These are phyloP conservation scores for Ananas comosus DNA, from an alignment of 176 grass and related monocot species.

Conservation along the genomic window DNA sequence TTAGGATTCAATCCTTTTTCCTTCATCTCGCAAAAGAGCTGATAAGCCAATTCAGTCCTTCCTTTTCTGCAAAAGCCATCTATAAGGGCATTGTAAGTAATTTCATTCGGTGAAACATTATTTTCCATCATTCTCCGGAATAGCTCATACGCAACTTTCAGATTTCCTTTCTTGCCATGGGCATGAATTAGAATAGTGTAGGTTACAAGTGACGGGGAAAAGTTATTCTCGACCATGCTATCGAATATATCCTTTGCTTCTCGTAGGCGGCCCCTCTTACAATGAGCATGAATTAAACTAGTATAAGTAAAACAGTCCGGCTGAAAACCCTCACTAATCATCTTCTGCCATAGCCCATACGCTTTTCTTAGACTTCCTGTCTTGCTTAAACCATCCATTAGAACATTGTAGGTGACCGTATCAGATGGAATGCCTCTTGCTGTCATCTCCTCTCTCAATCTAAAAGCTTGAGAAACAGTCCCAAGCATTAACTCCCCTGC, in stretches of 20 bases:
- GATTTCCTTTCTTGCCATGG: slow-evolving; percentile 42
- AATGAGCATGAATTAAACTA: slow-evolving; percentile 74
- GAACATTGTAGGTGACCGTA: slow-evolving; percentile 60
- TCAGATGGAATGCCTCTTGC: slow-evolving; percentile 39
- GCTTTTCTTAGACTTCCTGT: slow-evolving; percentile 55
- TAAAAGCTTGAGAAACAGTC: slow-evolving; percentile 27
- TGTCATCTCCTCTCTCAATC: slow-evolving; percentile 53
- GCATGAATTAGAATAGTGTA: slow-evolving; percentile 66
- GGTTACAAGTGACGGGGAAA: slow-evolving; percentile 48
- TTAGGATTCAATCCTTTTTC: slow-evolving; percentile 52
- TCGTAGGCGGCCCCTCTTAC: slow-evolving; percentile 38
- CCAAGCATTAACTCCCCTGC: slow-evolving; percentile 38
- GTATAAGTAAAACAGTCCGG: slow-evolving; percentile 70
- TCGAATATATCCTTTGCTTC: slow-evolving; percentile 45
- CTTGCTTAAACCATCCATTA: slow-evolving; percentile 70
- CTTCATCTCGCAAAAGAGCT: slow-evolving; percentile 48
- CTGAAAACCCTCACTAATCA: slow-evolving; percentile 52
- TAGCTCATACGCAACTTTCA: slow-evolving; percentile 44
- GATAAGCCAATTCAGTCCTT: slow-evolving; percentile 47
- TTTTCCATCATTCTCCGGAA: slow-evolving; percentile 43
- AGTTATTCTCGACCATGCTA: slow-evolving; percentile 33
- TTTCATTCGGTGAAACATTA: slow-evolving; percentile 44
- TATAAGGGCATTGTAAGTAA: slow-evolving; percentile 74
- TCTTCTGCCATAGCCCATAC: slow-evolving; percentile 35
- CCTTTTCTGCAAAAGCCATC: slow-evolving; percentile 47